phyloP scores from a whole-genome alignment of 768 basidiomycete genomes.

The Pulveroboletus sp. region DNA sequence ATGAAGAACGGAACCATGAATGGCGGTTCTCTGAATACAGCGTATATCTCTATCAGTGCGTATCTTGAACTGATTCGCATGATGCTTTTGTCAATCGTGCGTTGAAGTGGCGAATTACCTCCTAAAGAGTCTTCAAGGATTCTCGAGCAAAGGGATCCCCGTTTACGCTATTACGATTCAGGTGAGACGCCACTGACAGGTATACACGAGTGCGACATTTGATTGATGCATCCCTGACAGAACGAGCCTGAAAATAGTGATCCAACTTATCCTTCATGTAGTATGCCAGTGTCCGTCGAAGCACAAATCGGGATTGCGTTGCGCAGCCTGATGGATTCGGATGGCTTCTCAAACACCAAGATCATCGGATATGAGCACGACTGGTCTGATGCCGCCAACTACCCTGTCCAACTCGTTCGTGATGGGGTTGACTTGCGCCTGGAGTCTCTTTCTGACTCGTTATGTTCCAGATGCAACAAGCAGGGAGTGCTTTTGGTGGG shows the following conservation, averaged over 20 bases:
- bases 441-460: background rate
- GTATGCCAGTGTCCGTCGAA: slow-evolving; percentile 49
- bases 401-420: slow-evolving; percentile 53
- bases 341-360: slow-evolving; percentile 54
- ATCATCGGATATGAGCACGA: slow-evolving; percentile 73
- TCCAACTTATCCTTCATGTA: slow-evolving; percentile 64
- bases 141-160: slow-evolving; percentile 52
- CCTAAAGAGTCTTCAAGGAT: slow-evolving; percentile 67
- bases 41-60: slow-evolving; percentile 48
- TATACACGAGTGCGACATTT: background rate
- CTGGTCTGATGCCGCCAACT: slow-evolving; percentile 61
- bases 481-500: slow-evolving; percentile 52
- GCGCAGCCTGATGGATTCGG: slow-evolving; percentile 55
- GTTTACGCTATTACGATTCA: slow-evolving; percentile 61
- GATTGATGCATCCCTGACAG: slow-evolving; percentile 29
- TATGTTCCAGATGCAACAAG: slow-evolving; percentile 48
- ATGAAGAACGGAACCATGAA: slow-evolving; percentile 72
- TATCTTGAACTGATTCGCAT: background rate
- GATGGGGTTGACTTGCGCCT: background rate
- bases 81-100: background rate
- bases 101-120: slow-evolving; percentile 64
- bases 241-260: slow-evolving; percentile 53
- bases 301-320: slow-evolving; percentile 55
- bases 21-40: slow-evolving; percentile 54
- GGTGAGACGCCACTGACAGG: slow-evolving; percentile 19